Percentiles rank a stretch among this genome's conserved stretches.
Conservation (phyloP, 768 basidiomycete genomes). For the Amanita molliuscula region DNA sequence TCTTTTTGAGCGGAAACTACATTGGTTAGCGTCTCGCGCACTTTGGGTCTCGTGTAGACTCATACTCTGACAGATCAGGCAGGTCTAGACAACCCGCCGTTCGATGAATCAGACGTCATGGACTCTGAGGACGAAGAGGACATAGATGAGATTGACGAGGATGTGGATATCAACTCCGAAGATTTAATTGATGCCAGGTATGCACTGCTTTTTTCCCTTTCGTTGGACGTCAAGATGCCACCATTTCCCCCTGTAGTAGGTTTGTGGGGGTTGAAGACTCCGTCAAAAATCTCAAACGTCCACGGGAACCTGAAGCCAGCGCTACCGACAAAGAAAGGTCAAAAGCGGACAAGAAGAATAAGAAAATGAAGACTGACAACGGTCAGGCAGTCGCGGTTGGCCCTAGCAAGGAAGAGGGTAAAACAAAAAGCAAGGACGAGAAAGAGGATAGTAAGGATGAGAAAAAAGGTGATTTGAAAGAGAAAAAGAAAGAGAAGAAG, state of each 20-base stretch:
- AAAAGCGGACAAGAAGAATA: slow-evolving; percentile 58
- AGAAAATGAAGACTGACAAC: slow-evolving; percentile 65
- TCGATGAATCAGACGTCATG: slow-evolving; percentile 29
- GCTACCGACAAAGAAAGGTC: slow-evolving; percentile 27
- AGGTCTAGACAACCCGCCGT: slow-evolving; percentile 37
- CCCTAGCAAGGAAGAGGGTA: slow-evolving; percentile 36
- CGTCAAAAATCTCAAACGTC: slow-evolving; percentile 51
- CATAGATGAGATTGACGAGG: slow-evolving; percentile 71
- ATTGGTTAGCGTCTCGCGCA: slow-evolving; percentile 36
- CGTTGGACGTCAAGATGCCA: not conserved
- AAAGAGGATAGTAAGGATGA: slow-evolving; percentile 16
- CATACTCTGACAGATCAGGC: slow-evolving; percentile 36
- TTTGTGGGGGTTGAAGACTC: slow-evolving; percentile 56
- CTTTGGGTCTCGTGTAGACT: slow-evolving; percentile 1
- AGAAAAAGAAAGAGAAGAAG: slow-evolving; percentile 23
- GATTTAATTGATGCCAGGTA: slow-evolving; percentile 52
- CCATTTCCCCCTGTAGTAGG: slow-evolving; percentile 35
- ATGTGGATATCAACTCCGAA: slow-evolving; percentile 65
- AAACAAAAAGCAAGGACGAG: slow-evolving; percentile 19
- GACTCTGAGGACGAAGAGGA: slow-evolving; percentile 53
- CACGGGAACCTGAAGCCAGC: slow-evolving; percentile 48
- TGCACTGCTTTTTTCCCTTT: slow-evolving; percentile 10
- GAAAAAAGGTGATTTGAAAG: slow-evolving; percentile 19
- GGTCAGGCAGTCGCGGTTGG: slow-evolving; percentile 23
- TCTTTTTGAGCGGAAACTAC: slow-evolving; percentile 81